A percentile compares a stretch with the other conserved stretches of the same genome.
phyloP scores from a whole-genome alignment of 768 basidiomycete genomes.

The Serendipita indica region DNA sequence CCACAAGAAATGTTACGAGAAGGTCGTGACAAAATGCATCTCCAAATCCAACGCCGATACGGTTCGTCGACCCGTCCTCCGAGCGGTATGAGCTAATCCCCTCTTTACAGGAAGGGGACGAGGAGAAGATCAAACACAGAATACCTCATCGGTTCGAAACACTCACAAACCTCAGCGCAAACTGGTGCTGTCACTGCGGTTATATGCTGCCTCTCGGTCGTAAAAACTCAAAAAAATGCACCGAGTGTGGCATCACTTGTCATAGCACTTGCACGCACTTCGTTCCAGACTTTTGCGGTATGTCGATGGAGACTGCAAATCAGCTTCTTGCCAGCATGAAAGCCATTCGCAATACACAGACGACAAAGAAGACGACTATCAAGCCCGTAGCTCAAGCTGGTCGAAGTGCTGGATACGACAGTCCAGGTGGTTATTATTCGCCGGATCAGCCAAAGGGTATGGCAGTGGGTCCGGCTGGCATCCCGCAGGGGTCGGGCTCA shows the following conservation, averaged over 20 bases:
- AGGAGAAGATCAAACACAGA: slow-evolving; percentile 97
- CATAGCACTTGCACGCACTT: slow-evolving; percentile 96
- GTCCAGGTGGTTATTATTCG: background rate
- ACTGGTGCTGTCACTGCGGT: slow-evolving; percentile 99
- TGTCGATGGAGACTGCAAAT: slow-evolving; percentile 99
- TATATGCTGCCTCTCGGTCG: slow-evolving; percentile 94
- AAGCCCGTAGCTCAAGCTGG: slow-evolving; percentile 22
- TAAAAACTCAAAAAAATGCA: slow-evolving; percentile 91
- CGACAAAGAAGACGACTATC: slow-evolving; percentile 22
- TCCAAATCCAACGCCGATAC: slow-evolving; percentile 82
- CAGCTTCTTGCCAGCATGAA: slow-evolving; percentile 86
- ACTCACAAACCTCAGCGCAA: slow-evolving; percentile 90
- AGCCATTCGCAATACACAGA: slow-evolving; percentile 27
- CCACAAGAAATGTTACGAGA: slow-evolving; percentile 98
- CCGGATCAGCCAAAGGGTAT: background rate
- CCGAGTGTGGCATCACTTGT: slow-evolving; percentile 91
- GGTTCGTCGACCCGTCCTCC: slow-evolving; percentile 33
- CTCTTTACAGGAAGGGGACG: slow-evolving; percentile 77
- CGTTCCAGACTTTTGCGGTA: slow-evolving; percentile 98
- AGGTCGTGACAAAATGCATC: slow-evolving; percentile 98
- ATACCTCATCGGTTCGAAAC: slow-evolving; percentile 98
- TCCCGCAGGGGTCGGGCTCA: background rate
- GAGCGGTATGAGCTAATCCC: background rate
- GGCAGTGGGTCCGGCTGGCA: background rate
- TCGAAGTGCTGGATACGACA: background rate